These are phyloP conservation scores for Hordeum pubiflorum DNA, from an alignment of 202 grass and related monocot genomes.

Conservation along the genomic window DNA sequence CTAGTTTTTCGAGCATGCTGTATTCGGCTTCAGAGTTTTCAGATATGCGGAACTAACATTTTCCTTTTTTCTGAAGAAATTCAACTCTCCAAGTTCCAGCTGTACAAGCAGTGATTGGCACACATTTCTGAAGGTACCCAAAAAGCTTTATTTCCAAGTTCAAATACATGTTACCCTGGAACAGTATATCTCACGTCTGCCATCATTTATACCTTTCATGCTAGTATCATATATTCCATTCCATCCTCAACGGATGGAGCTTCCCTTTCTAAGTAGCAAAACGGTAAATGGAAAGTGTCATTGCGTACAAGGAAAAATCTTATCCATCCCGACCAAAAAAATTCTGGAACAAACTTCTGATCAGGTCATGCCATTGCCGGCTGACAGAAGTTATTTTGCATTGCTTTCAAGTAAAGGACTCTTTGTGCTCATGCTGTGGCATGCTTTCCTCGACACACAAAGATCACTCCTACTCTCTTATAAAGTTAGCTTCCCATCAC, in stretches of 20 bases:
- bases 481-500: background rate
- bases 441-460: background rate
- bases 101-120: constrained; percentile 84
- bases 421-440: background rate
- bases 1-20: constrained; percentile 9
- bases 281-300: background rate
- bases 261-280: background rate
- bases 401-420: background rate
- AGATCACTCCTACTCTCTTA: background rate
- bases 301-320: background rate
- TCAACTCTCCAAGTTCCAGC: constrained; percentile 82
- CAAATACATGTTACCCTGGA: constrained; percentile 10
- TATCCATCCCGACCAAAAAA: background rate
- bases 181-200: background rate
- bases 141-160: constrained; percentile 4
- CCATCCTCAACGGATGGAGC: background rate
- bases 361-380: background rate
- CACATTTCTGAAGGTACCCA: constrained; percentile 70
- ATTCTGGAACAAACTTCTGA: background rate
- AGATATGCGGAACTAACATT: constrained; percentile 26
- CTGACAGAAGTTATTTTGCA: background rate
- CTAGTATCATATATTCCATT: background rate
- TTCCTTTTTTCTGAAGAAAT: constrained; percentile 61
- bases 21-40: constrained; percentile 24
- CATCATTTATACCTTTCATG: background rate